phyloP scores from a whole-genome alignment of 73 alveolate genomes.

The Stentor coeruleus region DNA sequence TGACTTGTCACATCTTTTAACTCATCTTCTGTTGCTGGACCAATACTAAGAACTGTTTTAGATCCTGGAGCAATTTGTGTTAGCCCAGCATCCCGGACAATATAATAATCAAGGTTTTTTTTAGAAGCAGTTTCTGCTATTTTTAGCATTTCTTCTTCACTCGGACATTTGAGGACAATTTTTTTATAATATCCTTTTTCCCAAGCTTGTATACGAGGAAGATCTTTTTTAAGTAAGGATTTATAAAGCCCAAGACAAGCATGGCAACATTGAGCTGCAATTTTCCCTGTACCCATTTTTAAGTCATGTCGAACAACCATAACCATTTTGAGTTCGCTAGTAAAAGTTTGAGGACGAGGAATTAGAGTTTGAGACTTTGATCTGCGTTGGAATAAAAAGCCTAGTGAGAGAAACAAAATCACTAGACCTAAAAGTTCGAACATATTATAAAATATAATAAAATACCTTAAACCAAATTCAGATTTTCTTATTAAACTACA shows the following conservation, averaged over 20 bases:
- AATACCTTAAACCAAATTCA: no score
- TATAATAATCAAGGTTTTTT: constrained; percentile 57
- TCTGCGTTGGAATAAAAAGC: no score
- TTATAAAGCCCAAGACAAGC: constrained; percentile 80
- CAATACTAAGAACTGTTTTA: constrained; percentile 94
- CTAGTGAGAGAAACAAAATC: no score
- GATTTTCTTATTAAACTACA: not conserved
- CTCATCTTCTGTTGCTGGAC: constrained; percentile 84
- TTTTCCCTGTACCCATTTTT: constrained; percentile 98
- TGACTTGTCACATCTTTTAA: constrained; percentile 64
- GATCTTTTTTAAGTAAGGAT: not conserved
- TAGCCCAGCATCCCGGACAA: constrained; percentile 95
- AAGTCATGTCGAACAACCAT: constrained; percentile 92
- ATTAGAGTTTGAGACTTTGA: not conserved
- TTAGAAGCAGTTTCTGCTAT: constrained; percentile 63
- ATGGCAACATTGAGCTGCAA: constrained; percentile 97
- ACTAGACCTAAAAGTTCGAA: no score
- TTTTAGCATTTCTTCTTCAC: constrained; percentile 66
- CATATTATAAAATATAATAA: no score
- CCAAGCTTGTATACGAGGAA: constrained; percentile 59
- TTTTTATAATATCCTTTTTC: constrained; percentile 72
- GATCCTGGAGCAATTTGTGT: constrained; percentile 93
- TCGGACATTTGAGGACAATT: constrained; percentile 74
- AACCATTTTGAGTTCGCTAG: constrained; percentile 81
- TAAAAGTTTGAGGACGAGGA: not conserved